A percentile compares a stretch with the other conserved stretches of the same genome.
phyloP scores from a whole-genome alignment of 257 asterid species.

The Schizonepeta tenuifolia region DNA sequence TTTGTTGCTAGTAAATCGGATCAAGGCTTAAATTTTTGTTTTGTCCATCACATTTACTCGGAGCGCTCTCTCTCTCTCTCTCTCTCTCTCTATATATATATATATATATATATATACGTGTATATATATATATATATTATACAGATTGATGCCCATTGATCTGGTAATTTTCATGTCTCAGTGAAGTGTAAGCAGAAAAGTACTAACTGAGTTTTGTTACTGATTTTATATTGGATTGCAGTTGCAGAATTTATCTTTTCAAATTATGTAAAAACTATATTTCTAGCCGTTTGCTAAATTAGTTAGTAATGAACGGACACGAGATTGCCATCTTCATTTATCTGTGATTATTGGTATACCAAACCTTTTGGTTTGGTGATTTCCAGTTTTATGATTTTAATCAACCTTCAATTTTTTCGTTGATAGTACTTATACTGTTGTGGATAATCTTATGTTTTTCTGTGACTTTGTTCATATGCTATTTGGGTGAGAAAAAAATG shows the following conservation, averaged over 20 bases:
- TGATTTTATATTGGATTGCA: not conserved
- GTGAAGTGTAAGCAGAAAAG: not conserved
- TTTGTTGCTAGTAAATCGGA: too few relatives aligned
- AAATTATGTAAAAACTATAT: not conserved
- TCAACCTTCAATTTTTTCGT: not conserved
- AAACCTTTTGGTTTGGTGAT: not conserved
- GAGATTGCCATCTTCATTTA: not conserved
- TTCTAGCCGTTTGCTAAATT: not conserved
- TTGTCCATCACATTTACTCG: too few relatives aligned
- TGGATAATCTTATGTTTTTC: not conserved
- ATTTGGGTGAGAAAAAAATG: not conserved
- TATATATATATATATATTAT: too few relatives aligned
- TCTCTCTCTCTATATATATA: too few relatives aligned
- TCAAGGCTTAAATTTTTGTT: too few relatives aligned
- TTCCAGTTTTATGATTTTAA: not conserved
- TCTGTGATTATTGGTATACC: not conserved
- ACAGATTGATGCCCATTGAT: too few relatives aligned
- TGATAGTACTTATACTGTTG: not conserved
- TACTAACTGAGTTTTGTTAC: not conserved
- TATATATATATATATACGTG: too few relatives aligned
- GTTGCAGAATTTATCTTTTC: not conserved
- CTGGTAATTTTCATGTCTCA: constrained; percentile 16
- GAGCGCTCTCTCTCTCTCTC: too few relatives aligned
- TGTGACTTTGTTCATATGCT: not conserved
- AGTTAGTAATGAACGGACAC: not conserved